Evolutionary conservation across 2,329 filamentous ascomycete species (phyloP).

Genomic region (Fusarium nematophilum): DNA sequence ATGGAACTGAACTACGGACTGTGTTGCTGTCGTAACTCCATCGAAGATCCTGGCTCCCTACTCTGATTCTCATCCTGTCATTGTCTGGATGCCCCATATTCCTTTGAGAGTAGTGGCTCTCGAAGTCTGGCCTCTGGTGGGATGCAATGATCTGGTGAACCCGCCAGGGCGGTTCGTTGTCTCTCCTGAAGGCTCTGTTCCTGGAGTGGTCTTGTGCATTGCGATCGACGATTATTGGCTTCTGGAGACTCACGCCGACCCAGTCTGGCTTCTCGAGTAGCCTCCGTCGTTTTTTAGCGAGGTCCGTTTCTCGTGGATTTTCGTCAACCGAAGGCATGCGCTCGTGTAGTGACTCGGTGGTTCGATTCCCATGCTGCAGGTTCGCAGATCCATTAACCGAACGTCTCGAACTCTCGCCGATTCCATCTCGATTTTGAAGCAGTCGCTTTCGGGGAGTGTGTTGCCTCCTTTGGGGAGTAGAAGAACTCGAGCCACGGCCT

Average conservation of each 20-base stretch:
- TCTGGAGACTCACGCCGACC: slow-evolving; percentile 48
- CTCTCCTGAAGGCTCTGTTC: slow-evolving; percentile 2
- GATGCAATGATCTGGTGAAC: neutral
- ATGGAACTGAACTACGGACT: slow-evolving; percentile 34
- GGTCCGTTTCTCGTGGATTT: slow-evolving; percentile 6
- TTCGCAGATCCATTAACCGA: neutral
- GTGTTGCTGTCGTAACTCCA: slow-evolving; percentile 46
- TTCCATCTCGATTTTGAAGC: slow-evolving; percentile 10
- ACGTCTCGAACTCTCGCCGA: too few species aligned
- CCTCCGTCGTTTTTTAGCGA: slow-evolving; percentile 40
- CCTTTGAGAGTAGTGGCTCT: neutral
- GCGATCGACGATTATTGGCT: slow-evolving; percentile 40
- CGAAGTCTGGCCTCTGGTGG: neutral
- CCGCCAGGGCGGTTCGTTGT: neutral
- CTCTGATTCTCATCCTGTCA: slow-evolving; percentile 41
- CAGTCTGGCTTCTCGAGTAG: slow-evolving; percentile 46
- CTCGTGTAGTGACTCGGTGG: neutral
- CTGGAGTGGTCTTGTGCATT: slow-evolving; percentile 15
- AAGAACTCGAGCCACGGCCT: neutral
- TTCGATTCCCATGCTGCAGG: neutral
- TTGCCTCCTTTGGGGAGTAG: slow-evolving; percentile 9
- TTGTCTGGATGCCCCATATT: neutral
- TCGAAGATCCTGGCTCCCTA: slow-evolving; percentile 44
- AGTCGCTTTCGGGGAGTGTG: slow-evolving; percentile 20
- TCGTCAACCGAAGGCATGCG: neutral